Base-by-base conservation (phyloP, 257 asterid species). In the Ballota nigra region DNA sequence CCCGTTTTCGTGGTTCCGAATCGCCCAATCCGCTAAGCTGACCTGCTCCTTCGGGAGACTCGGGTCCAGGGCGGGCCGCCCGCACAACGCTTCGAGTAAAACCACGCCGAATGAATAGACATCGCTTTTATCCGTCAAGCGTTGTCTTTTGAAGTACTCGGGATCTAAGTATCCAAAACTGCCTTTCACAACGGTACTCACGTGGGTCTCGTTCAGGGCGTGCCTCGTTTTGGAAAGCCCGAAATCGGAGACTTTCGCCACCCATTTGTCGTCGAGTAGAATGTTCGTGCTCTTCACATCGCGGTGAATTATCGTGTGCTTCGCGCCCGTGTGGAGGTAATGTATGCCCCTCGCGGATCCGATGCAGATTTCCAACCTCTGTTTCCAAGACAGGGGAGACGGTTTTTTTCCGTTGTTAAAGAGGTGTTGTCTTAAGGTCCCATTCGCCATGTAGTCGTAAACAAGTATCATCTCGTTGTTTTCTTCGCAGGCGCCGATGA, bases 241-340 rank as follows among this genome's bases (percentile, higher is more conserved):
- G 6, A 91, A 91, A 69, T 91, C 96, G 1, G 95, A 91, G 34
- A 91, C 97, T 28, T 91, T 91, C 0, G 96, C 95, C 0, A 91
- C 85, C 89, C 89, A 91, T 52, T 82, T 86, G 1, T 87, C 89
- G 15, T 87, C 91, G 38, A 87, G 38, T 0, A 91, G 74, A 73
- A 91, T 89, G 63, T 91, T 91, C 1, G 97, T 89, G 69, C 85
- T 84, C 68, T 91, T 91, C 55, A 91, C 97, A 45, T 91, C 96
- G 61, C 97, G 73, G 29, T 91, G 97, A 43, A 91, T 91, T 82
- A 91, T 89, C 0, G 85, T 84, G 60, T 87, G 62, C 79, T 81
- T 84, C 40, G 97, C 95, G 5, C 97, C 96, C 0, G 97, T 91
- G 85, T 91, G 97, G 18, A 91, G 96, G 36, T 91, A 91, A 70